Base-by-base conservation (phyloP, 2,329 filamentous ascomycete genomes). In the Corynespora cassiicola region DNA sequence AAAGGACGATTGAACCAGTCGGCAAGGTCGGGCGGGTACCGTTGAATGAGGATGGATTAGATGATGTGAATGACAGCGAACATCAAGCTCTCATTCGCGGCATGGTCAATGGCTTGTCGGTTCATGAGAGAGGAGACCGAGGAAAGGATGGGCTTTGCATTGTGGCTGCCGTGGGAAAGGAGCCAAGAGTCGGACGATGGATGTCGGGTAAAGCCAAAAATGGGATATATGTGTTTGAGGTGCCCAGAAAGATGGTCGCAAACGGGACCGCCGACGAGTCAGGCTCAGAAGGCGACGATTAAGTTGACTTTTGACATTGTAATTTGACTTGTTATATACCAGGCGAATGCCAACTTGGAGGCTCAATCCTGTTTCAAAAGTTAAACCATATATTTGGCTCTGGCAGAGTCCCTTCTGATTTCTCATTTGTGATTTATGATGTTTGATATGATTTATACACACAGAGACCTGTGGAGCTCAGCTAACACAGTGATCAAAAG, bases 181-280 rank as follows among this genome's bases (percentile, higher is more conserved):
- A 96, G 69, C 87, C 91, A 68, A 81, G 90, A 28, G 74, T 96
- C 26, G 94, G 90, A 4, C 78, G 88, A 47, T 97, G 90, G 90
- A 85, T 85, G 69, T 78, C 78, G 40, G 67, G 78, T 5, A 63
- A 60, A 40, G 89, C 84, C 4, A 85, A 85, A 51, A 96, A 96
- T 62, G 88, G 89, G 6, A 88, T 87, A n/a, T 80, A 94, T 34
- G 79, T 96, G 7, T 95, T 96, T 62, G 90, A 96, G 65, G 81
- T 96, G 21, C 81, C 87, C 7, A 58, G 52, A 31, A 69, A 62
- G 46, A 42, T 39, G 12, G 25, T 56, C 5, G 31, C 34, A 11
- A 55, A 62, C 36, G 55, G 52, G n/a, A 47, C 29, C 12, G 33
- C 29, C 10, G 46, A 38, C 4, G 42, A 39, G 9, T 36, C 7